These are phyloP conservation scores for Fusarium proliferatum DNA, from an alignment of 2,329 filamentous ascomycete genomes.

Conservation along the genomic window DNA sequence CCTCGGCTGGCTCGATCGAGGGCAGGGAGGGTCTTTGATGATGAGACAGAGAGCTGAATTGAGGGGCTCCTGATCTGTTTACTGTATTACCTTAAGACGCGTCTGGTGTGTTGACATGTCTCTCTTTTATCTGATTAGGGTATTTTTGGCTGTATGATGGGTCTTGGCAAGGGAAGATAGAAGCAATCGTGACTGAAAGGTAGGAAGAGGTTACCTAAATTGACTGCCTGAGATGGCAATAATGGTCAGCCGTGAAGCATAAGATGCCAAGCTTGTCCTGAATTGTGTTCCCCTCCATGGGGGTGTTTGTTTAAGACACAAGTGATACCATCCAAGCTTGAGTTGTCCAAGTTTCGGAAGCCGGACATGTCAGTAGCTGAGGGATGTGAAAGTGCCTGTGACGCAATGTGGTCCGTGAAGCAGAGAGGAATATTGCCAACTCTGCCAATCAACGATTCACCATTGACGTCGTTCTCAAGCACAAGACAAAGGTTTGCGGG, in stretches of 20 bases:
- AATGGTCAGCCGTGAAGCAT: background rate
- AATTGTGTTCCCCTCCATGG: background rate
- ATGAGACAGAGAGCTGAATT: constrained; percentile 28
- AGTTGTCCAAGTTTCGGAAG: constrained; percentile 5
- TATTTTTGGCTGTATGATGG: background rate
- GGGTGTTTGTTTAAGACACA: background rate
- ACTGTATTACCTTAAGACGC: background rate
- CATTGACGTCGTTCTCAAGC: background rate
- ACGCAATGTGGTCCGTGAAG: constrained; percentile 11
- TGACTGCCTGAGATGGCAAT: background rate
- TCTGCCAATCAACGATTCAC: background rate
- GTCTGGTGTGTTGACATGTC: constrained; percentile 24
- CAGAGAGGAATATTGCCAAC: background rate
- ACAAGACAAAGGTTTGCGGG: background rate
- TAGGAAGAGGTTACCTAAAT: background rate
- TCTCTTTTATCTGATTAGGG: background rate
- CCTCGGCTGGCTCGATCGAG: constrained; percentile 8
- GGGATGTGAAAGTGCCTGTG: background rate
- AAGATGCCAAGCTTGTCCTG: constrained; percentile 2
- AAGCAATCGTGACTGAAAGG: constrained; percentile 2
- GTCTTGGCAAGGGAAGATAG: constrained; percentile 10
- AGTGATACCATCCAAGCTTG: constrained; percentile 10
- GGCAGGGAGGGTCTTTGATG: constrained; percentile 20
- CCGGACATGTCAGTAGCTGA: background rate
- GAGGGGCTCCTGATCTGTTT: constrained; percentile 9